Evolutionary conservation across 306 rosid species (phyloP).

Genomic region (Vachellia collinsii): DNA sequence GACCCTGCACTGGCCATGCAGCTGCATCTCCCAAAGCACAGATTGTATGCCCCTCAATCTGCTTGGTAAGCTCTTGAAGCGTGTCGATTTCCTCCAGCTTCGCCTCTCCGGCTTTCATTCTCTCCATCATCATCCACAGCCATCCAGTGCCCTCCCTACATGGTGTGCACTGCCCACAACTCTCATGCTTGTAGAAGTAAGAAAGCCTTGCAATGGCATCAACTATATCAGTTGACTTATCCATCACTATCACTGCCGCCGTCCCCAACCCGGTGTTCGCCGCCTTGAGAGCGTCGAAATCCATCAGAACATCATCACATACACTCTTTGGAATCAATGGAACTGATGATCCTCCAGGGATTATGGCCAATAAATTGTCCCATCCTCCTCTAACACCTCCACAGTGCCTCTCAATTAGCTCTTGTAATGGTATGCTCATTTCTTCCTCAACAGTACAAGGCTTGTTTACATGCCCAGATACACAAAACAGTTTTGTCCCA

Average conservation of each 20-base stretch:
- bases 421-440: slow-evolving; percentile 72
- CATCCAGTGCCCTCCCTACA: slow-evolving; percentile 82
- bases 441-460: slow-evolving; percentile 85
- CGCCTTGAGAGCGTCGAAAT: slow-evolving; percentile 71
- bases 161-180: slow-evolving; percentile 80
- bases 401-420: slow-evolving; percentile 74
- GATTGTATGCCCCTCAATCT: slow-evolving; percentile 78
- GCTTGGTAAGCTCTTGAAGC: slow-evolving; percentile 81
- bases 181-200: slow-evolving; percentile 79
- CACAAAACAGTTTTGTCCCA: slow-evolving; percentile 65
- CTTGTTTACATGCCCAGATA: slow-evolving; percentile 69
- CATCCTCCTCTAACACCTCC: slow-evolving; percentile 85
- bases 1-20: slow-evolving; percentile 87
- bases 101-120: slow-evolving; percentile 67
- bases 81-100: slow-evolving; percentile 74
- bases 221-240: slow-evolving; percentile 69
- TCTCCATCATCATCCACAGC: slow-evolving; percentile 79
- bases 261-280: slow-evolving; percentile 69
- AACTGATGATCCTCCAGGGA: slow-evolving; percentile 80
- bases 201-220: slow-evolving; percentile 84
- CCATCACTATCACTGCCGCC: slow-evolving; percentile 81
- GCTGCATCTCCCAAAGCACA: slow-evolving; percentile 88
- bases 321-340: slow-evolving; percentile 70
- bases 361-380: slow-evolving; percentile 68
- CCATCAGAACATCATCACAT: slow-evolving; percentile 74